Evolutionary conservation across 1,284 basidiomycete species (phyloP).

Genomic region (Porodaedalea pini): DNA sequence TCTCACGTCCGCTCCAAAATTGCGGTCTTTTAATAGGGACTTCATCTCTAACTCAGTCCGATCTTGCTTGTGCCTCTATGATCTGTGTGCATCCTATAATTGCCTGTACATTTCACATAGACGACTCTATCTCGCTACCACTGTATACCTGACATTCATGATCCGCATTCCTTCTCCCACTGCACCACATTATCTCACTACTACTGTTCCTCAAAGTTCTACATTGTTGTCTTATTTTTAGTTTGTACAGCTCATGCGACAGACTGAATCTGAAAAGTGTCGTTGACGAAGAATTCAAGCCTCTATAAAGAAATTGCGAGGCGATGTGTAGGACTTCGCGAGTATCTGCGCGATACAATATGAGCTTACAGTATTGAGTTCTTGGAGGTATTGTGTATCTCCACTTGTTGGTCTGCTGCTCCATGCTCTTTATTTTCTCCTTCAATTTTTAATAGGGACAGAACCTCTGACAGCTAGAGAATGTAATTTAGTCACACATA

Average conservation of each 20-base stretch:
- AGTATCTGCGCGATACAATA: background rate
- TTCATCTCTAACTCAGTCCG: no score
- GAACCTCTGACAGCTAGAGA: conserved; percentile 40
- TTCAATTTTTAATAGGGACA: conserved; percentile 44
- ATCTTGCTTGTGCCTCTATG: no score
- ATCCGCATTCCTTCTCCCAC: no score
- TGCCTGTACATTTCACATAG: no score
- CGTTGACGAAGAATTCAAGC: conserved; percentile 78
- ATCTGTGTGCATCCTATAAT: no score
- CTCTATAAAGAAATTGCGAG: conserved; percentile 44
- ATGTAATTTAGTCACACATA: background rate
- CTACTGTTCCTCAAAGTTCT: no score
- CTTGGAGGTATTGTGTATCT: conserved; percentile 71
- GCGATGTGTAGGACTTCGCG: background rate
- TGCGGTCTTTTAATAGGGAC: no score
- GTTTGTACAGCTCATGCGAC: conserved; percentile 60
- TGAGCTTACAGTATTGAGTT: conserved; percentile 58
- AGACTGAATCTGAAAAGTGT: conserved; percentile 63
- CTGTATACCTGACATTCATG: no score
- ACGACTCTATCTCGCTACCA: no score
- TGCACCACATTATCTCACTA: no score
- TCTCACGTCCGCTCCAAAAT: no score
- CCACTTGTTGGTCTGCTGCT: conserved; percentile 57
- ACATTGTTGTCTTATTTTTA: no score
- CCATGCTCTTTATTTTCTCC: conserved; percentile 45